Base-by-base conservation (phyloP, 192 early-diverging fungal species). In the Podila clonocystis region DNA sequence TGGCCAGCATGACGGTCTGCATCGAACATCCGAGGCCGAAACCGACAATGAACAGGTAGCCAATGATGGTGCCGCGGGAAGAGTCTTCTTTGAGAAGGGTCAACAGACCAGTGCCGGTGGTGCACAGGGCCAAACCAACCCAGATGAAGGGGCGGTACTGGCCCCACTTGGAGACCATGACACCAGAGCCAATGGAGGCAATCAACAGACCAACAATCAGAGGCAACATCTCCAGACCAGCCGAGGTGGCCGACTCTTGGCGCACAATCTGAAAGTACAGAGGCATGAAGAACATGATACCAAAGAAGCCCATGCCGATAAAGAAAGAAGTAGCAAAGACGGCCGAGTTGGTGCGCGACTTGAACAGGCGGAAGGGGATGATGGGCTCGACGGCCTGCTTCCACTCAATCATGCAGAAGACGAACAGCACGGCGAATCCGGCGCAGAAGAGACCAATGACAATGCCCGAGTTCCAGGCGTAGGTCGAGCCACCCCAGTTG, bases 201-300 rank as follows among this genome's bases (percentile, higher is more conserved):
- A 94, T 30, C 29, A 91, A 88, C 20, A 92, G 74, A 41, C 87
- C 85, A 19, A 94, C 69, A 38, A 97, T 87, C 26, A 94, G 77
- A 4, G 95, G 94, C 31, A 98, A 76, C 58, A 92, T 74, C 61
- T 92, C 86, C 48, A 98, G 70, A 20, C 95, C 94, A 13, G 93
- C 83, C 12, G 72, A 15, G 9, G 93, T 93, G 4, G 97, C 91
- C 58, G 59, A 24, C 52, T 74, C 68, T 48, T 68, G 72, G 13
- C 59, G 69, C 17, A 75, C 93, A 50, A 95, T 75, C 66, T 94
- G 90, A 73, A 92, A 95, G 80, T 89, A 96, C 41, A 91, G 34
- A 0, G 91, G 87, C 31, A 93, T 73, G 85, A 93, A 98, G 82
- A 87, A 96, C 24, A 91, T 83, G 34, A 83, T 69, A 26, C 74